phyloP scores from a whole-genome alignment of 495 filamentous ascomycete species.

The Penicillium waksmanii region DNA sequence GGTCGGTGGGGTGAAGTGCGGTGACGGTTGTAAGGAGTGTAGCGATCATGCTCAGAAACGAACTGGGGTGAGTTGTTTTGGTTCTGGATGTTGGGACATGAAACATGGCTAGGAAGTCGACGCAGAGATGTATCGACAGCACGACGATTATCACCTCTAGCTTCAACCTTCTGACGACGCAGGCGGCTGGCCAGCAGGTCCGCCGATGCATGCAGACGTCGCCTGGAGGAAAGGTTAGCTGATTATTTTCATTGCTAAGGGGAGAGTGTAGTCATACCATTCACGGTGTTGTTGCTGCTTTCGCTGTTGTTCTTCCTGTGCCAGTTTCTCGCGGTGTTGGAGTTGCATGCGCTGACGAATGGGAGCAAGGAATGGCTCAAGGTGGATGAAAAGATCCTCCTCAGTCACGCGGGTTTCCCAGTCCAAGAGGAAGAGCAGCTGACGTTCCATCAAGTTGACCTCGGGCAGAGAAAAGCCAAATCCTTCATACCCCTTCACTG shows the following conservation, averaged over 20 bases:
- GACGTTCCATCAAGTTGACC: constrained; percentile 98
- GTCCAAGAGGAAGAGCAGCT: constrained; percentile 89
- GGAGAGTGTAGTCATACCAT: constrained; percentile 26
- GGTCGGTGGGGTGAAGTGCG: constrained; percentile 39
- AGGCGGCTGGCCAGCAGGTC: constrained; percentile 47
- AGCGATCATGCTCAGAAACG: constrained; percentile 37
- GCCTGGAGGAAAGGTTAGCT: constrained; percentile 24
- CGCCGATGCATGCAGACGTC: constrained; percentile 44
- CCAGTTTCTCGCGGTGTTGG: constrained; percentile 31
- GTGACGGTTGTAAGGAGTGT: constrained; percentile 42
- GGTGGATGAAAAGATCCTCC: constrained; percentile 81
- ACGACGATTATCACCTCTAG: constrained; percentile 31
- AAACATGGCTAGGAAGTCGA: constrained; percentile 37
- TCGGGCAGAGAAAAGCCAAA: constrained; percentile 94
- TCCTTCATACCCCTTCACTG: constrained; percentile 70
- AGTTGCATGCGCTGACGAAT: constrained; percentile 60
- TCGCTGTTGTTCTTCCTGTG: constrained; percentile 38
- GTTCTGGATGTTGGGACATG: constrained; percentile 41
- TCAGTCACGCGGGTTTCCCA: constrained; percentile 87
- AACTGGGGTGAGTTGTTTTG: constrained; percentile 35
- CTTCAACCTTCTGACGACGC: constrained; percentile 46
- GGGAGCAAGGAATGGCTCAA: constrained; percentile 86
- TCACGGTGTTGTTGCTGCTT: constrained; percentile 47
- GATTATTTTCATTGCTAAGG: neutral
- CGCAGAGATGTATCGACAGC: constrained; percentile 22